Conservation (phyloP, 495 filamentous ascomycete species). For the Collariella sp. region DNA sequence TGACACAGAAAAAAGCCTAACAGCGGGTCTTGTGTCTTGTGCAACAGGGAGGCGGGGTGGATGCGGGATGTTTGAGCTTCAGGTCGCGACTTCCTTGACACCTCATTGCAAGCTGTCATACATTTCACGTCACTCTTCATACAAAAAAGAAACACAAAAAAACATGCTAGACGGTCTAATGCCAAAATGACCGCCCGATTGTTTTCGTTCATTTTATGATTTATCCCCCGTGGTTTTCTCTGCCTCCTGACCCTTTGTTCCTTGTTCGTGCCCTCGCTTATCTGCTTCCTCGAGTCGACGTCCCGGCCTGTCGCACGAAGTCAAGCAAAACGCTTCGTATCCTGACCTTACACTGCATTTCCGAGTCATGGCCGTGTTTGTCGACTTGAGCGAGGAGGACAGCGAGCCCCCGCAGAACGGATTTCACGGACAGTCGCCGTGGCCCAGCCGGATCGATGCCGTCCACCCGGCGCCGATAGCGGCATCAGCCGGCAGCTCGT, state of each 20-base stretch:
- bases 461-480: slow-evolving; percentile 2
- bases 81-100: too few relatives aligned
- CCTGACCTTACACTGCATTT: not conserved
- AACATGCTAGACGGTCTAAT: not conserved
- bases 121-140: slow-evolving; percentile 8
- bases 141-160: too few relatives aligned
- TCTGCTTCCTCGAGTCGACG: not conserved
- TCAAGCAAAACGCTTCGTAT: not conserved
- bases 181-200: slow-evolving; percentile 1
- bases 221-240: not conserved
- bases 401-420: slow-evolving; percentile 37
- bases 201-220: not conserved
- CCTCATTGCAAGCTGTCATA: too few relatives aligned
- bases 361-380: slow-evolving; percentile 51
- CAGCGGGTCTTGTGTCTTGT: not conserved
- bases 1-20: not conserved
- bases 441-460: slow-evolving; percentile 1
- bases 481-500: not conserved
- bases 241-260: not conserved
- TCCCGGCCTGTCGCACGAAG: not conserved
- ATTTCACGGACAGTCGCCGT: slow-evolving; percentile 6
- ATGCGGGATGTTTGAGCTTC: not conserved
- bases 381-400: slow-evolving; percentile 53
- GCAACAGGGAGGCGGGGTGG: not conserved
- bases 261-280: not conserved